These are phyloP conservation scores for Monosporascus sp. DNA, from an alignment of 2,329 filamentous ascomycete genomes.

Conservation along the genomic window DNA sequence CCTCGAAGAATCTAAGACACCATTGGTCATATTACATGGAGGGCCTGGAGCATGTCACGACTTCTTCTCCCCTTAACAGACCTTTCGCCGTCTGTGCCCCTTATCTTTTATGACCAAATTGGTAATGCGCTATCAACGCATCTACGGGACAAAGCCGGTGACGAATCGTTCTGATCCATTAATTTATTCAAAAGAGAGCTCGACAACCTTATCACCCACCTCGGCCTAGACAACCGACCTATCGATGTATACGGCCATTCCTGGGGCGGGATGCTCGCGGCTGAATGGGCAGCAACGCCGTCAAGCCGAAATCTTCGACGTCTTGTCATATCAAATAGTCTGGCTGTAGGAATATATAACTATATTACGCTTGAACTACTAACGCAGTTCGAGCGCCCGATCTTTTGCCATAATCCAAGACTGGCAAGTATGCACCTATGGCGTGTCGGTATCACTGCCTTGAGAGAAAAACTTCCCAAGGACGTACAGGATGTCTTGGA, in stretches of 20 bases:
- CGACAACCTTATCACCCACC: constrained; percentile 37
- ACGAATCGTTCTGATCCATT: constrained; percentile 41
- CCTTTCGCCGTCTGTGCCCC: constrained; percentile 33
- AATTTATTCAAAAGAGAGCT: constrained; percentile 45
- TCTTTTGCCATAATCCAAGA: too few relatives aligned
- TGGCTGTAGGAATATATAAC: too few relatives aligned
- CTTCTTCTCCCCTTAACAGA: constrained; percentile 34
- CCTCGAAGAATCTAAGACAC: constrained; percentile 6
- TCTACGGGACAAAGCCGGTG: constrained; percentile 37
- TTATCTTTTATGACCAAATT: constrained; percentile 51
- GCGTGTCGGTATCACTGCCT: constrained; percentile 6
- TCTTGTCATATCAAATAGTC: constrained; percentile 23
- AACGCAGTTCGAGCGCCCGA: too few relatives aligned
- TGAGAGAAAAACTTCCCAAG: constrained; percentile 15
- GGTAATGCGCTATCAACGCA: constrained; percentile 45
- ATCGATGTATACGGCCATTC: constrained; percentile 44
- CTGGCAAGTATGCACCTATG: constrained; percentile 26
- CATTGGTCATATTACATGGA: constrained; percentile 19
- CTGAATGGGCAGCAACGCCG: constrained; percentile 32
- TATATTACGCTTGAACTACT: too few relatives aligned
- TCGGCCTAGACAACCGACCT: constrained; percentile 28
- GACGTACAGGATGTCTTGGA: constrained; percentile 17
- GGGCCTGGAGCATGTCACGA: constrained; percentile 37
- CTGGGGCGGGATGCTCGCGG: constrained; percentile 49
- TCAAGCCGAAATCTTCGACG: constrained; percentile 16